A percentile compares a stretch with the other conserved stretches of the same genome.
Evolutionary conservation across 805 yeast genomes (phyloP).

Genomic region (Groenewaldozyma salmanticensis): DNA sequence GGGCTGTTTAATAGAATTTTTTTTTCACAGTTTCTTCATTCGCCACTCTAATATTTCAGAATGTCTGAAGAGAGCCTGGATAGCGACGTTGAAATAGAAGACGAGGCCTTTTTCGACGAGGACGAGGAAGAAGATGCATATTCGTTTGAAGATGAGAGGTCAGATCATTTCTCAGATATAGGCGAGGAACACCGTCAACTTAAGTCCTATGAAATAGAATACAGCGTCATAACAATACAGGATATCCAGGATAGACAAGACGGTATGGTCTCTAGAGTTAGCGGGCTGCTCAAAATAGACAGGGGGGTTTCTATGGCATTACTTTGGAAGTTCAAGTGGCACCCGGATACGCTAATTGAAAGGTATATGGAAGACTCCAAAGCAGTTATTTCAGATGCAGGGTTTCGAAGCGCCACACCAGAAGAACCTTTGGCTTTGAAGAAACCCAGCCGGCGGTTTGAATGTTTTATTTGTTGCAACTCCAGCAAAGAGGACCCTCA

Average conservation of each 20-base stretch:
- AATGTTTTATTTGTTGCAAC: constrained; percentile 70
- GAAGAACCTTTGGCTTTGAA: not conserved
- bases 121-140: constrained; percentile 3
- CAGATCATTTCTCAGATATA: constrained; percentile 14
- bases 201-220: constrained; percentile 19
- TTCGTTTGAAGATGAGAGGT: not conserved
- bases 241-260: constrained; percentile 25
- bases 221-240: constrained; percentile 13
- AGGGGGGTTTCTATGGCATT: constrained; percentile 34
- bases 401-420: constrained; percentile 13
- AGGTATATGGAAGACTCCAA: constrained; percentile 39
- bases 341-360: constrained; percentile 47
- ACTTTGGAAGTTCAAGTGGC: constrained; percentile 46
- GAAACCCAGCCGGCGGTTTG: constrained; percentile 25
- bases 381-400: constrained; percentile 30
- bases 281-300: constrained; percentile 31
- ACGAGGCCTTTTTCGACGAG: constrained; percentile 11
- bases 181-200: constrained; percentile 1
- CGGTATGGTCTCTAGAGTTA: constrained; percentile 28
- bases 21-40: too few species aligned
- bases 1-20: too few species aligned
- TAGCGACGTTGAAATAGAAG: constrained; percentile 13
- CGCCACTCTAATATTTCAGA: too few species aligned
- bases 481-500: constrained; percentile 38
- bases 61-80: too few species aligned